Base-by-base conservation (phyloP, 2,329 filamentous ascomycete genomes). In the Cryphonectria radicalis region DNA sequence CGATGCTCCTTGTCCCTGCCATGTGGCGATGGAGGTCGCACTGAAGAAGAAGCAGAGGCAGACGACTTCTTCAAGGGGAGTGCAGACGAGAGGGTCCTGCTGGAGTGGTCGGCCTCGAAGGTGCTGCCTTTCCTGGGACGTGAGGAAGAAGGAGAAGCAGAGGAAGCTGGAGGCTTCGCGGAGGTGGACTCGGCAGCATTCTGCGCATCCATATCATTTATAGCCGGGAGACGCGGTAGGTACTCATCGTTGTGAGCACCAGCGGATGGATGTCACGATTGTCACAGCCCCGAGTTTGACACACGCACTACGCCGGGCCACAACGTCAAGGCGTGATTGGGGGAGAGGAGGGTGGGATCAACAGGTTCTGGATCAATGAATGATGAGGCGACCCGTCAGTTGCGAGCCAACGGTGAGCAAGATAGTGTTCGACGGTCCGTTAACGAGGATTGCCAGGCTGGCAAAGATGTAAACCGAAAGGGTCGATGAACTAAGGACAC, bases 121-220 rank as follows among this genome's bases (percentile, higher is more conserved):
- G 69, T 37, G 66, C 50, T 50, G 28, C 50, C 28, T 25, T 60
- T 63, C 63, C 43, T 65, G 28, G 42, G 63, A 46, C 28, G 63
- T 22, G 42, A 35, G 63, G 28, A 28, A 28, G 43, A 19, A 22
- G 63, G 42, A 35, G 63, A 66, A 57, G 50, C 28, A 57, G 64
- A 40, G 64, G 59, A 63, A 53, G 59, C 42, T 28, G 66, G 32
- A n/a, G 84, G 86, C 87, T 87, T 89, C 84, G 85, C 85, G 82
- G 85, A 86, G 82, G 86, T 85, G 84, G 86, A 85, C 85, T 88
- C 87, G 83, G 85, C 84, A 86, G 86, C 88, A 89, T 89, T 89
- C 84, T 89, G 88, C 87, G 87, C 87, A 89, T 90, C 88, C 88
- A 90, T 90, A 84, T 85, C 88, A 89, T 88, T 88, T 86, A 89